Conservation (phyloP, 148 eudicot genomes). For the Silene uniflora region DNA sequence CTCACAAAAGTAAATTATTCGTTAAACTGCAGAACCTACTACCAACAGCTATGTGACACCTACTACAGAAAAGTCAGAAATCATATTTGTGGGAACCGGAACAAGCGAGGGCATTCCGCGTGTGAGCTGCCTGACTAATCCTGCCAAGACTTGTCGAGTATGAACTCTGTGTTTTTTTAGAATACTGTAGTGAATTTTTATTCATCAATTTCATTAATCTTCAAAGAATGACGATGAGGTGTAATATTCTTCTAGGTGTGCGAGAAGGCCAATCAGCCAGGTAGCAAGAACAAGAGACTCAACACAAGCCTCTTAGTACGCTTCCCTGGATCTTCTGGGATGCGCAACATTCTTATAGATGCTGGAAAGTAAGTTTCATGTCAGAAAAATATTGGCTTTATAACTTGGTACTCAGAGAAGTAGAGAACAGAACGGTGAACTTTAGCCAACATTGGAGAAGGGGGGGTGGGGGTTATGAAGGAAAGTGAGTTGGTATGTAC, state of each 20-base stretch:
- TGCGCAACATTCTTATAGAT: slow-evolving; percentile 74
- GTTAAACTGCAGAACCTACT: slow-evolving; percentile 40
- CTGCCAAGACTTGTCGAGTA: slow-evolving; percentile 66
- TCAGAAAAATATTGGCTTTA: not conserved
- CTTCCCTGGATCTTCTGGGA: slow-evolving; percentile 51
- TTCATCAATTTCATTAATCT: not conserved
- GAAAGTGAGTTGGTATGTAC: not conserved
- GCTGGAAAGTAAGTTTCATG: slow-evolving; percentile 75
- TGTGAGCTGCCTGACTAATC: slow-evolving; percentile 93
- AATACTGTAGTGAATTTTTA: not conserved
- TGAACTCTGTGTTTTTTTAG: slow-evolving; percentile 14
- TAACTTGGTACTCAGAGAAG: too few species aligned
- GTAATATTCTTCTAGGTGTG: slow-evolving; percentile 57
- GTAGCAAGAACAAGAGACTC: slow-evolving; percentile 78
- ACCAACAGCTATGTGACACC: slow-evolving; percentile 30
- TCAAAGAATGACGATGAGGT: slow-evolving; percentile 10
- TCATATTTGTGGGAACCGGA: slow-evolving; percentile 91
- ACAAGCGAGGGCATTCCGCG: slow-evolving; percentile 99
- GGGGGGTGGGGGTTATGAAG: too few species aligned
- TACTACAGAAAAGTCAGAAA: slow-evolving; percentile 50
- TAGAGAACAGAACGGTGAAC: too few species aligned
- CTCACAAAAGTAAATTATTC: not conserved
- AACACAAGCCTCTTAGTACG: slow-evolving; percentile 84
- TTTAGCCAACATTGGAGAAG: too few species aligned
- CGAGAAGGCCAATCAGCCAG: slow-evolving; percentile 69